Base-by-base conservation (phyloP, 345 rosid genomes). In the Lumnitzera littorea region DNA sequence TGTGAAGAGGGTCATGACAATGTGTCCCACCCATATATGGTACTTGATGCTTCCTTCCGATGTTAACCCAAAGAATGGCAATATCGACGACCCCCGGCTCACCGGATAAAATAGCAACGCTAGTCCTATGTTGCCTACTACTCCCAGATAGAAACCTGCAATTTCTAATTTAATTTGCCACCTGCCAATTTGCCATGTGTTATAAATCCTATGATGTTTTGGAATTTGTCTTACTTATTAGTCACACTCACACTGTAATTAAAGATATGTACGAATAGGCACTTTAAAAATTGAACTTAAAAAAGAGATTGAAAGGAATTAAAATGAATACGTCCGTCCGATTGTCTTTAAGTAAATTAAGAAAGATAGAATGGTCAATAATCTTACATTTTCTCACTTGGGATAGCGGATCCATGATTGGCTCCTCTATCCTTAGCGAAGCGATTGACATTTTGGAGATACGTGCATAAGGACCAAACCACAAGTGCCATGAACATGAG, bases 401-500 rank as follows among this genome's bases (percentile, higher is more conserved):
- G 23, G 6, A 82, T 78, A 5, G 78, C 80, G 51, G 75, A 66
- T 5, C 67, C 15, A 7, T 67, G 84, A 50, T 81, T 77, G 6
- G 3, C 6, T 4, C 5, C 10, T 36, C 43, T 36, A 1, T 5
- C 67, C 15, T 36, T 46, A 27, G 74, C 72, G 51, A 85, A 81
- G 60, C 53, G 29, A 53, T 71, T 80, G 53, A 36, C 43, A 36
- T 36, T 36, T 36, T 53, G 75, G 15, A 92, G 62, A 63, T 82
- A 79, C 49, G 49, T 74, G 23, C 67, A 63, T 6, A 89, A 65
- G 51, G 78, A 67, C 98, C 96, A 92, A 57, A 78, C 52, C 58
- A 89, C 67, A 25, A 92, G 80, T 49, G 86, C 85, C 14, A 82
- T 48, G 67, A 92, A 82, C 96, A 87, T 87, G 23, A 66, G 20